A percentile compares a stretch with the other conserved stretches of the same genome.
phyloP scores from a whole-genome alignment of 345 rosid genomes.

The Moringa oleifera region DNA sequence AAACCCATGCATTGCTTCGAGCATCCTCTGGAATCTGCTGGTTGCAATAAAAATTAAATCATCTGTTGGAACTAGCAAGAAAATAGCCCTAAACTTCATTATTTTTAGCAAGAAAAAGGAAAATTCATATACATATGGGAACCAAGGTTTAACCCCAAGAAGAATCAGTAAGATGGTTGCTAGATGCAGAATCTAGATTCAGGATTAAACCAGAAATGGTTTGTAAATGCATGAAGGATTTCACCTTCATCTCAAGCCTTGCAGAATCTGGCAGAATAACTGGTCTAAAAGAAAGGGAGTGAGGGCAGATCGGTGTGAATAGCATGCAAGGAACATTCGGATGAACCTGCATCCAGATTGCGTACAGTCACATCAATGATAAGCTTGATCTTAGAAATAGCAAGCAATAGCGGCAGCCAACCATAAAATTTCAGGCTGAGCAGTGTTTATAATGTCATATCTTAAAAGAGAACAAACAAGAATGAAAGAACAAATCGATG shows the following conservation, averaged over 20 bases:
- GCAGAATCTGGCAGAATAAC: constrained; percentile 99
- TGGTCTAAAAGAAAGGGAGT: constrained; percentile 95
- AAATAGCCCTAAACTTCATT: too few species aligned
- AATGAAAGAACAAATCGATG: too few species aligned
- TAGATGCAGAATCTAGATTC: too few species aligned
- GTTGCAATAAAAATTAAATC: not conserved
- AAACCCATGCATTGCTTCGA: constrained; percentile 98
- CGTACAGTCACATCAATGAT: not conserved
- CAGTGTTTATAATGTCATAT: not conserved
- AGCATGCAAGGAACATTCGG: constrained; percentile 99
- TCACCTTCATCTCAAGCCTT: constrained; percentile 81
- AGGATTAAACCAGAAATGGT: too few species aligned
- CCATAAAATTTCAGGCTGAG: too few species aligned
- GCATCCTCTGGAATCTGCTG: constrained; percentile 84
- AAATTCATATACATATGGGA: too few species aligned
- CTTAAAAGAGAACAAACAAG: not conserved
- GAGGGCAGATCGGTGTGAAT: constrained; percentile 97
- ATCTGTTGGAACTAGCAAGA: too few species aligned
- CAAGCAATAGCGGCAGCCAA: constrained; percentile 7
- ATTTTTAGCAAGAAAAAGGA: too few species aligned
- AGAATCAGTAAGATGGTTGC: too few species aligned
- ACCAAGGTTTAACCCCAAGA: too few species aligned
- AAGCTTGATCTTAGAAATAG: not conserved
- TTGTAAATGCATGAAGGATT: too few species aligned
- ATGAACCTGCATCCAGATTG: constrained; percentile 66